Base-by-base conservation (phyloP, 2,329 filamentous ascomycete species). In the Mycosphaerella arachidis region DNA sequence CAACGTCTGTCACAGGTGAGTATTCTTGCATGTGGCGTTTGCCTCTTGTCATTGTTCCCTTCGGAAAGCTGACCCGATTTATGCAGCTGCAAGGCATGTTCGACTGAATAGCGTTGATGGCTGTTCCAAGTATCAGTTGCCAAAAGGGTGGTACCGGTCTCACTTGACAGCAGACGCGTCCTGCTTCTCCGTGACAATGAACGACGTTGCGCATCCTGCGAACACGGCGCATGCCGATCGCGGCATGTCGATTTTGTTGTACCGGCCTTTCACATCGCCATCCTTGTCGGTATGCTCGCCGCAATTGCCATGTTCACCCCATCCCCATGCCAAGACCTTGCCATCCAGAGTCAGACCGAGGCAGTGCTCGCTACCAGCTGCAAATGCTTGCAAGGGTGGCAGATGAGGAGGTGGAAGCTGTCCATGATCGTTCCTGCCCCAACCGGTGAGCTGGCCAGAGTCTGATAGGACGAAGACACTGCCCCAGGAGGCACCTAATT, bases 291-390 rank as follows among this genome's bases (percentile, higher is more conserved):
- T 79, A 46, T 82, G 79, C 37, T 85, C 84, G 3, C 94, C 94
- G 73, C 94, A 99, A 73, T 99, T 99, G 1, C 94, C 94, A 76
- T 99, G 94, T 75, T 97, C 93, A 1, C 92, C 92, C 94, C 94
- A 99, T 20, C 94, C 94, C 91, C 93, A 97, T 1, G 90, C 84
- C 53, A 95, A 76, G 1, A 96, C 85, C 54, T 87, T 83, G 1
- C 85, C 85, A 62, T 65, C 55, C 20, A 82, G 79, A 9, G 89
- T 86, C 29, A 93, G 75, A 8, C 86, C 90, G 63, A 97, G 75
- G n/a, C 84, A 86, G 74, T 99, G 94, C 74, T 97, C 94, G 71
- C 93, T 97, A 0, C 94, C 94, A 50, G 89, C 84, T 3, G 90
- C 89, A n/a, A 97, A 82, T 27, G 79, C 78, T 9, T 77, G 75